A percentile compares a stretch with the other conserved stretches of the same genome.
Conservation (phyloP, 805 yeast genomes). For the Hanseniaspora nectarophila region DNA sequence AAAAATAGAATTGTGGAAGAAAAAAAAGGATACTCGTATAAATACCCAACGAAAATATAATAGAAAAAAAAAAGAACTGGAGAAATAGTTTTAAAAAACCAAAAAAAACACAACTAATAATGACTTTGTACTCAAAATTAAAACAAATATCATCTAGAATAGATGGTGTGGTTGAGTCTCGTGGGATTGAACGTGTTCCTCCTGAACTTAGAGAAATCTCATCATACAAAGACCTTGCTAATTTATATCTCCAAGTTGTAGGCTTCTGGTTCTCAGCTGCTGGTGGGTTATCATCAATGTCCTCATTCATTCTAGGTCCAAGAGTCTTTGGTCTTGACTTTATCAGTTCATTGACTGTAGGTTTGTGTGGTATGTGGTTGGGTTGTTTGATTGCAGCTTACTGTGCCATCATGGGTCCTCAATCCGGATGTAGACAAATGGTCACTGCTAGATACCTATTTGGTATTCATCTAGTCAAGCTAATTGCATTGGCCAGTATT, state of each 20-base stretch:
- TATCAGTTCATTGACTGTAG: conserved; percentile 48
- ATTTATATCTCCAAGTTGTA: conserved; percentile 37
- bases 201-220: conserved; percentile 51
- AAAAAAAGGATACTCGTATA: no score
- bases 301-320: conserved; percentile 68
- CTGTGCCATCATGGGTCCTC: conserved; percentile 78
- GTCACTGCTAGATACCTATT: conserved; percentile 67
- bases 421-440: conserved; percentile 84
- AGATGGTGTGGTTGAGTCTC: conserved; percentile 56
- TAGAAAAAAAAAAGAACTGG: not conserved
- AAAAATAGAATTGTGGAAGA: no score
- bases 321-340: conserved; percentile 58
- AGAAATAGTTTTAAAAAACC: not conserved
- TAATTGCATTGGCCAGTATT: conserved; percentile 59
- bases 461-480: conserved; percentile 76
- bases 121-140: not conserved
- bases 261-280: conserved; percentile 80
- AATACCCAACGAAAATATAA: no score
- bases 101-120: not conserved
- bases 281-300: conserved; percentile 83
- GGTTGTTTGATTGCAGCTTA: conserved; percentile 75
- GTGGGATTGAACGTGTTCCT: conserved; percentile 67
- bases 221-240: conserved; percentile 13
- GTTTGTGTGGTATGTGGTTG: conserved; percentile 48
- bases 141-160: conserved; percentile 31